Conservation (phyloP, 2,329 filamentous ascomycete genomes). For the Botrytis squamosa region DNA sequence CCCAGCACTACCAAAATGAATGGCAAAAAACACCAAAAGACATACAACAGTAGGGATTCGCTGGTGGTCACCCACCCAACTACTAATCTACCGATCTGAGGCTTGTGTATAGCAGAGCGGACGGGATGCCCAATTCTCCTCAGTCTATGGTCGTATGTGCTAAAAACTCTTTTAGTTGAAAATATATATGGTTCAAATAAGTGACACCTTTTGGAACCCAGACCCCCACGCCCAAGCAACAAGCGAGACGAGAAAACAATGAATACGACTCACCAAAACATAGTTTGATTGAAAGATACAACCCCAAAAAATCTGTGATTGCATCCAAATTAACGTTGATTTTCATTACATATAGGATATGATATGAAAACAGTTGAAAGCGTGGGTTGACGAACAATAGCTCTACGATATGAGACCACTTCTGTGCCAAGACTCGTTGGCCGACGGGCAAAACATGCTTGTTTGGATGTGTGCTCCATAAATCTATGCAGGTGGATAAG, state of each 20-base stretch:
- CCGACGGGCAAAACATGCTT: slow-evolving; percentile 13
- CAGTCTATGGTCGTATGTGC: slow-evolving; percentile 16
- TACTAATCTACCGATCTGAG: slow-evolving; percentile 24
- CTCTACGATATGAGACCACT: slow-evolving; percentile 5
- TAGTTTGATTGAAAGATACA: neutral
- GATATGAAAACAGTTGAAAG: neutral
- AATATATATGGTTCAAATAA: fast-evolving
- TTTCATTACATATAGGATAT: slow-evolving; percentile 1
- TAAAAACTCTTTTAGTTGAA: fast-evolving
- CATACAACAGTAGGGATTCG: slow-evolving; percentile 23
- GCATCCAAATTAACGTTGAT: neutral
- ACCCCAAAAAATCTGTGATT: neutral
- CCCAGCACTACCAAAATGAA: neutral
- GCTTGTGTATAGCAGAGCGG: slow-evolving; percentile 25
- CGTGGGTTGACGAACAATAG: slow-evolving; percentile 1
- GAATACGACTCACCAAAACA: neutral
- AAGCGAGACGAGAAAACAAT: neutral
- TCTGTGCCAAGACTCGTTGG: neutral
- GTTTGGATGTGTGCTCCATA: neutral
- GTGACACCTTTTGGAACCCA: neutral
- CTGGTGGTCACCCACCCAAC: slow-evolving; percentile 23
- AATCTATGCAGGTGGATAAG: slow-evolving; percentile 12
- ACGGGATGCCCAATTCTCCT: slow-evolving; percentile 21
- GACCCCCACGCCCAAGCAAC: neutral
- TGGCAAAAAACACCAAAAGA: neutral